Percentiles rank a stretch among this genome's conserved stretches.
phyloP scores from a whole-genome alignment of 768 basidiomycete species.

The Royoungia palumana region DNA sequence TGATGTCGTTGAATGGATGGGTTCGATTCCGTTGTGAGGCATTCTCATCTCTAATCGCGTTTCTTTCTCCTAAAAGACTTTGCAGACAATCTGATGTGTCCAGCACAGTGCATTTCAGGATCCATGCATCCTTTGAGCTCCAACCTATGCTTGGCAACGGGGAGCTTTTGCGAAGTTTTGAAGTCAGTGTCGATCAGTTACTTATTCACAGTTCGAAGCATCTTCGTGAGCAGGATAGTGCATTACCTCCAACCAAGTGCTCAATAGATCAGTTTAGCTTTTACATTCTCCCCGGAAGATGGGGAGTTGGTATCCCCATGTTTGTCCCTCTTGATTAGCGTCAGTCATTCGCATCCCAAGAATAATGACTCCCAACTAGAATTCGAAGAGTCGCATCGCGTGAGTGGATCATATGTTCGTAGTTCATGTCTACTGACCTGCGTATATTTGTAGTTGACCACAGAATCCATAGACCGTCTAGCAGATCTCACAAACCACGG shows the following conservation, averaged over 20 bases:
- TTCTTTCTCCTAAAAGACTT: background rate
- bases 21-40: background rate
- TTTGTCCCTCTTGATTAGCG: background rate
- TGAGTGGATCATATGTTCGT: background rate
- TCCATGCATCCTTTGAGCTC: conserved; percentile 1
- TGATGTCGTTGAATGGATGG: conserved; percentile 3
- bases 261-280: background rate
- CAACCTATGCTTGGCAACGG: background rate
- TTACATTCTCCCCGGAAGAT: background rate
- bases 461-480: background rate
- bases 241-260: too few species aligned
- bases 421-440: too few species aligned
- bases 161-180: background rate
- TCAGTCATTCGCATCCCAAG: background rate
- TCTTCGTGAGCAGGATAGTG: background rate
- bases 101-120: background rate
- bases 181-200: background rate
- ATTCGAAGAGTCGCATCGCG: background rate
- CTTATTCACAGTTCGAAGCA: background rate
- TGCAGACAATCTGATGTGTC: background rate
- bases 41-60: background rate
- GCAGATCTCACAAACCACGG: background rate
- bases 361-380: background rate
- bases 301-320: background rate
- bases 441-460: background rate